Percentiles rank a stretch among this genome's conserved stretches.
Conservation (phyloP, 257 asterid genomes). For the Rubia yunnanensis region DNA sequence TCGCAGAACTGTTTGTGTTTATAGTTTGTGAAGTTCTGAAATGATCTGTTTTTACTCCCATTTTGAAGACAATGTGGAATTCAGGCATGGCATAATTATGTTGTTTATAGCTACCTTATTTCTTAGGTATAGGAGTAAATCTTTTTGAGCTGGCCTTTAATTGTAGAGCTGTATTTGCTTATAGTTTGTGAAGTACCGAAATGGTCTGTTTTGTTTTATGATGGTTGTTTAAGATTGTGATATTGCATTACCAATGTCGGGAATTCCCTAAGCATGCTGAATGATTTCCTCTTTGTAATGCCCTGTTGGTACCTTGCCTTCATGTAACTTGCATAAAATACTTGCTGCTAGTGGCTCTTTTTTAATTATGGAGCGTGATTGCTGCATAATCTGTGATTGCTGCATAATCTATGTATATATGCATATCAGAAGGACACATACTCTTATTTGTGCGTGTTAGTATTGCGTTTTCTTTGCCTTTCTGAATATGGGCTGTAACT, state of each 20-base stretch:
- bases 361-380: background rate
- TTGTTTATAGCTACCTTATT: background rate
- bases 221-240: background rate
- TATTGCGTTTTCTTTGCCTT: background rate
- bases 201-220: background rate
- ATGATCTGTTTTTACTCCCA: background rate
- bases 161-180: background rate
- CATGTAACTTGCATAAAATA: background rate
- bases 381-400: background rate
- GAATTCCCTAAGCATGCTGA: background rate
- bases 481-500: background rate
- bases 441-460: background rate
- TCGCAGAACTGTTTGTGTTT: background rate
- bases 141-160: background rate
- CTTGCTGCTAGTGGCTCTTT: constrained; percentile 1
- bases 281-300: background rate
- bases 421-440: background rate
- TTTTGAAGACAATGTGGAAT: background rate
- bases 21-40: background rate
- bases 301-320: no score
- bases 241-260: background rate
- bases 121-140: background rate
- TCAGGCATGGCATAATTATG: background rate
- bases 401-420: no score
- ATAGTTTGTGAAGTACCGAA: background rate